phyloP scores from a whole-genome alignment of 345 rosid species.

The Salix dunnii region DNA sequence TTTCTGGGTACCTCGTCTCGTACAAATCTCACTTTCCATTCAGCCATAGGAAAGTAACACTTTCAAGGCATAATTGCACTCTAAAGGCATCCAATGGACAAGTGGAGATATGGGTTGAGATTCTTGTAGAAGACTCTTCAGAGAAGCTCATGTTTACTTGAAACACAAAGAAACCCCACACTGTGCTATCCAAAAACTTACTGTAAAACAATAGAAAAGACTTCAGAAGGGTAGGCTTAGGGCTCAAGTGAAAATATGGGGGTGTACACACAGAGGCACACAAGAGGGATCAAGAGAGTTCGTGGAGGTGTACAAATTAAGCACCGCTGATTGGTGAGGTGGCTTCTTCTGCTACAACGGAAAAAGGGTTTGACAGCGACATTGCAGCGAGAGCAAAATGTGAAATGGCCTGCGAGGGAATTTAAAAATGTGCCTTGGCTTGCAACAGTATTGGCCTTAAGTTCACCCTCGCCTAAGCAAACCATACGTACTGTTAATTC shows the following conservation, averaged over 20 bases:
- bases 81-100: constrained; percentile 42
- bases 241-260: constrained; percentile 22
- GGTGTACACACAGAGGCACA: too few relatives aligned
- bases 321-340: constrained; percentile 53
- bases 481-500: constrained; percentile 12
- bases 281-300: neutral
- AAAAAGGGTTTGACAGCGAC: constrained; percentile 53
- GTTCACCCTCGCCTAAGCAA: constrained; percentile 46
- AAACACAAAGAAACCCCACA: constrained; percentile 19
- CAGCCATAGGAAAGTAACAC: constrained; percentile 7
- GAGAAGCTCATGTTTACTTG: constrained; percentile 15
- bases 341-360: constrained; percentile 54
- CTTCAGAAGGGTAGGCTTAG: constrained; percentile 26
- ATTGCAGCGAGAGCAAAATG: constrained; percentile 47
- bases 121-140: constrained; percentile 17
- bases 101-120: constrained; percentile 10
- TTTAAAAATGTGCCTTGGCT: constrained; percentile 2
- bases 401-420: constrained; percentile 36
- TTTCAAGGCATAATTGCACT: constrained; percentile 26
- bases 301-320: constrained; percentile 35
- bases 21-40: neutral
- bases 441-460: constrained; percentile 13
- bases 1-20: neutral
- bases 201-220: neutral
- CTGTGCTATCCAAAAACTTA: neutral